These are phyloP conservation scores for Boletus fagicola DNA, from an alignment of 768 basidiomycete species.

Conservation along the genomic window DNA sequence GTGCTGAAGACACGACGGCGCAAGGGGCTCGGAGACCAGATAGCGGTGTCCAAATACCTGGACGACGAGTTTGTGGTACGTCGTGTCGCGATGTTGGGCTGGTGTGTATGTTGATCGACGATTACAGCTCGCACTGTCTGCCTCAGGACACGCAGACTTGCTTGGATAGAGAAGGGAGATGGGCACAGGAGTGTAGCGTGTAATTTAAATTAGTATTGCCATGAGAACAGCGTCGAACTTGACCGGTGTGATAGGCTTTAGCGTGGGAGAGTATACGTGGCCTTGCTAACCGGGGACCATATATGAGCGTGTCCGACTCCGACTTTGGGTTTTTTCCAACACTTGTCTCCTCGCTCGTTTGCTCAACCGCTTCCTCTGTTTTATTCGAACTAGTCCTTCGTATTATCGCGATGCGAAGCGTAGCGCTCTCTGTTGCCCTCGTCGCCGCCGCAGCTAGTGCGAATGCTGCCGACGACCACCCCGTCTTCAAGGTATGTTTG, in stretches of 20 bases:
- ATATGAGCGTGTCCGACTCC: constrained; percentile 30
- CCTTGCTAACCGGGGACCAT: constrained; percentile 35
- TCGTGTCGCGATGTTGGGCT: constrained; percentile 14
- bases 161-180: constrained; percentile 51
- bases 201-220: constrained; percentile 10
- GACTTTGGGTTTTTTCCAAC: constrained; percentile 20
- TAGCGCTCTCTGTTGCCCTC: constrained; percentile 74
- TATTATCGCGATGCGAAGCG: constrained; percentile 75
- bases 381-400: constrained; percentile 60
- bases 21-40: constrained; percentile 96
- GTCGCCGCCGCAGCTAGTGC: constrained; percentile 65
- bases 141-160: constrained; percentile 93
- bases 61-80: constrained; percentile 95
- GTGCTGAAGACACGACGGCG: constrained; percentile 94
- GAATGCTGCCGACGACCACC: constrained; percentile 60
- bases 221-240: constrained; percentile 1
- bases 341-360: constrained; percentile 39
- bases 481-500: constrained; percentile 61
- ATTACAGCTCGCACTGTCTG: constrained; percentile 81
- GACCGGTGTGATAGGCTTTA: neutral
- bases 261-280: constrained; percentile 50
- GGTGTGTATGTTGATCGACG: constrained; percentile 8
- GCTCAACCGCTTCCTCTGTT: constrained; percentile 26
- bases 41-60: constrained; percentile 94
- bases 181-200: neutral